Evolutionary conservation across 2,329 filamentous ascomycete genomes (phyloP).

Genomic region (Fusarium tricinctum): DNA sequence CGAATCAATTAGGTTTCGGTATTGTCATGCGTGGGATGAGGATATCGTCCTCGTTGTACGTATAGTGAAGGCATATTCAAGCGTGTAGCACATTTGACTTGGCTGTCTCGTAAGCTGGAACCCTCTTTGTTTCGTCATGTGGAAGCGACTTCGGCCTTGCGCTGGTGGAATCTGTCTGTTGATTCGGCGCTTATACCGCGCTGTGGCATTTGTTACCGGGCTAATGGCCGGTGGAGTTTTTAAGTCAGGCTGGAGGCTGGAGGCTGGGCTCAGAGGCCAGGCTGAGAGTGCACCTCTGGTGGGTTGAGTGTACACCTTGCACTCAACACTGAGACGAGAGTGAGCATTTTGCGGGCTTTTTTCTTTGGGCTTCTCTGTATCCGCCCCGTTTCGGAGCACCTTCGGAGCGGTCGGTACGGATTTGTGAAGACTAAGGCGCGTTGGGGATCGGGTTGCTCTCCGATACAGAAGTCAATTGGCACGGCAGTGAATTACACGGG

Average conservation of each 20-base stretch:
- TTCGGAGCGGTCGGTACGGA: conserved; percentile 43
- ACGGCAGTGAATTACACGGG: conserved; percentile 48
- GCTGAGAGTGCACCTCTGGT: conserved; percentile 29
- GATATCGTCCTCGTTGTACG: background rate
- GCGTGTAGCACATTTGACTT: conserved; percentile 24
- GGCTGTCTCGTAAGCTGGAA: conserved; percentile 5
- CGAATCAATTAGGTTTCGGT: conserved; percentile 25
- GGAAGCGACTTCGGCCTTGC: conserved; percentile 47
- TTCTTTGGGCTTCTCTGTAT: conserved; percentile 42
- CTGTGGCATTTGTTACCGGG: conserved; percentile 40
- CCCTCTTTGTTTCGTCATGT: conserved; percentile 28
- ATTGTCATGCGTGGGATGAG: conserved; percentile 13
- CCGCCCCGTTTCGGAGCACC: conserved; percentile 22
- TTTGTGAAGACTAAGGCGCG: conserved; percentile 39
- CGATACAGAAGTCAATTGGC: conserved; percentile 49
- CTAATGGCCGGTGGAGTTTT: conserved; percentile 44
- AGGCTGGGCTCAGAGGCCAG: conserved; percentile 19
- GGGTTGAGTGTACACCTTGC: conserved; percentile 36
- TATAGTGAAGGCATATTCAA: conserved; percentile 10
- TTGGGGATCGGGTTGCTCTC: conserved; percentile 51
- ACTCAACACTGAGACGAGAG: conserved; percentile 17
- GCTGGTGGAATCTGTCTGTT: conserved; percentile 32
- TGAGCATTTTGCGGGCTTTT: conserved; percentile 46
- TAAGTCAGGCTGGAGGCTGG: conserved; percentile 13
- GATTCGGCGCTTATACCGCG: conserved; percentile 46